Percentiles rank a stretch among this genome's conserved stretches.
phyloP scores from a whole-genome alignment of 2,329 filamentous ascomycete genomes.

The Clarireedia homoeocarpa region DNA sequence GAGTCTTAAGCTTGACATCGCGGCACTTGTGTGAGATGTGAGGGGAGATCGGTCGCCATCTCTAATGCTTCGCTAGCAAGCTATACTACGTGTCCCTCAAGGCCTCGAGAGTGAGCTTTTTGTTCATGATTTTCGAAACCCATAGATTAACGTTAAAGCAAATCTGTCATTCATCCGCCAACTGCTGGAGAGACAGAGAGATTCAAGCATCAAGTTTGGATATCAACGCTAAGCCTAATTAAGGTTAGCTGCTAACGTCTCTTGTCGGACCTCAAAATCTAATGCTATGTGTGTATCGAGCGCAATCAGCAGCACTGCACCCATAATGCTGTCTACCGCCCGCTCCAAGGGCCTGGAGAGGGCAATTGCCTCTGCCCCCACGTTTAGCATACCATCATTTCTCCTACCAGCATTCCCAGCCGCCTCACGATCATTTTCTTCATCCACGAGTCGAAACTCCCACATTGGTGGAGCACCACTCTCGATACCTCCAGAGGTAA shows the following conservation, averaged over 20 bases:
- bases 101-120: too few species aligned
- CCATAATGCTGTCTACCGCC: conserved; percentile 56
- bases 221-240: too few species aligned
- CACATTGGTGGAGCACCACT: conserved; percentile 81
- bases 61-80: too few species aligned
- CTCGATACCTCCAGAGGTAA: conserved; percentile 76
- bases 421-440: conserved; percentile 57
- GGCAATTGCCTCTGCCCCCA: conserved; percentile 41
- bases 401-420: conserved; percentile 63
- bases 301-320: neutral
- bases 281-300: neutral
- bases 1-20: too few species aligned
- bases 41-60: too few species aligned
- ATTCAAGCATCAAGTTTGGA: too few species aligned
- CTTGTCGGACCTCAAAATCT: conserved; percentile 4
- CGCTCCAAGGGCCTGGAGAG: conserved; percentile 53
- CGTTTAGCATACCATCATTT: conserved; percentile 58
- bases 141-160: too few species aligned
- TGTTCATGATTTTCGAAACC: too few species aligned
- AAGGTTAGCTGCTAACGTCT: neutral
- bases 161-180: too few species aligned
- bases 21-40: too few species aligned
- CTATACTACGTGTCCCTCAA: too few species aligned
- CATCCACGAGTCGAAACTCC: conserved; percentile 57
- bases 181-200: too few species aligned